These are phyloP conservation scores for Lactarius vividus DNA, from an alignment of 768 basidiomycete genomes.

Conservation along the genomic window DNA sequence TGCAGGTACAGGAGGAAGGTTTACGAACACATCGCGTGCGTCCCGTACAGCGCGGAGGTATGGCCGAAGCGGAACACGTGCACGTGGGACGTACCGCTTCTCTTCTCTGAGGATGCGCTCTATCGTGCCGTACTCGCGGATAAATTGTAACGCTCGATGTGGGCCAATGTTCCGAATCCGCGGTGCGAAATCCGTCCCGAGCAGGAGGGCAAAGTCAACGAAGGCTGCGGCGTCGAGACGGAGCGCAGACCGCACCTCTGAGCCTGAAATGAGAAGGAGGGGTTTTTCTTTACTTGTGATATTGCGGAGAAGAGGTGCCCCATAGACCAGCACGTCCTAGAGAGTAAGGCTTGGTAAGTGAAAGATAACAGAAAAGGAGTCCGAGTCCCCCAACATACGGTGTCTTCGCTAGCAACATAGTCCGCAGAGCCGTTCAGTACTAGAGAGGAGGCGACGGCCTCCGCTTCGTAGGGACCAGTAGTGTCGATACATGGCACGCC, in stretches of 20 bases:
- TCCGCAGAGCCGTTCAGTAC: slow-evolving; percentile 75
- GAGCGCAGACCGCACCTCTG: slow-evolving; percentile 56
- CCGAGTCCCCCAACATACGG: slow-evolving; percentile 41
- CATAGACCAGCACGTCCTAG: slow-evolving; percentile 81
- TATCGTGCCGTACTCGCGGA: slow-evolving; percentile 67
- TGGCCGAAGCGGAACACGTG: slow-evolving; percentile 42
- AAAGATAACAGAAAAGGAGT: slow-evolving; percentile 8
- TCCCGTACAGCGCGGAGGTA: slow-evolving; percentile 65
- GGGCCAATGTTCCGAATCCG: slow-evolving; percentile 85
- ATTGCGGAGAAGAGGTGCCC: slow-evolving; percentile 78
- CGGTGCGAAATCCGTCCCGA: slow-evolving; percentile 89
- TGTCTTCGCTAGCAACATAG: slow-evolving; percentile 90
- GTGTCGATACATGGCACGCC: slow-evolving; percentile 78
- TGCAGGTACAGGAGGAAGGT: slow-evolving; percentile 62
- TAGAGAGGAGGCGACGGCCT: slow-evolving; percentile 78
- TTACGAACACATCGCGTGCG: slow-evolving; percentile 64
- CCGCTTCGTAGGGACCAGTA: slow-evolving; percentile 72
- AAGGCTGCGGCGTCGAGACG: slow-evolving; percentile 55
- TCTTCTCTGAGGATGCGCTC: slow-evolving; percentile 60
- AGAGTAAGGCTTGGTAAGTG: neutral
- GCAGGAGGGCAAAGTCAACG: slow-evolving; percentile 81
- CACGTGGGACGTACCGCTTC: slow-evolving; percentile 48
- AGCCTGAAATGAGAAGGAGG: slow-evolving; percentile 61
- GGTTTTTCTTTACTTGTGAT: slow-evolving; percentile 59
- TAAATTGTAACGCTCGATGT: slow-evolving; percentile 68